Percentiles rank a stretch among this genome's conserved stretches.
Conservation (phyloP, 1,284 basidiomycete species). For the Cryptococcus wingfieldii region DNA sequence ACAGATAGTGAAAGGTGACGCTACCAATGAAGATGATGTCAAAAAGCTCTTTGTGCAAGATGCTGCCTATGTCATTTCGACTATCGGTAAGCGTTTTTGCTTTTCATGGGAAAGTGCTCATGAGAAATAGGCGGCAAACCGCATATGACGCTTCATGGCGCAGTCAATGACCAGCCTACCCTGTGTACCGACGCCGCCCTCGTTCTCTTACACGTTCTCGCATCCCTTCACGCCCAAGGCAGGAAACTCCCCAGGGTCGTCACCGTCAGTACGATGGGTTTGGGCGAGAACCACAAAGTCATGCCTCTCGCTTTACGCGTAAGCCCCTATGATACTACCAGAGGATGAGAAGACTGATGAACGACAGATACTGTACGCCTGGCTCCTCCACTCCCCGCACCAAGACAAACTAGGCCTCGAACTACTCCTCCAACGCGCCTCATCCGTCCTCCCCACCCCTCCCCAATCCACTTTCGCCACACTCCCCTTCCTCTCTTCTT, state of each 20-base stretch:
- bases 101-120: not conserved
- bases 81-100: constrained; percentile 21
- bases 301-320: constrained; percentile 24
- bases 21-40: constrained; percentile 22
- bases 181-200: constrained; percentile 19
- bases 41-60: constrained; percentile 12
- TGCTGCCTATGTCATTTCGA: constrained; percentile 23
- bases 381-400: constrained; percentile 21
- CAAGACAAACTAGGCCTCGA: constrained; percentile 30
- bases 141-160: constrained; percentile 12
- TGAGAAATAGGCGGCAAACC: constrained; percentile 14
- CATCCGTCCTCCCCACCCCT: constrained; percentile 2
- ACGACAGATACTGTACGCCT: constrained; percentile 20
- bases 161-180: constrained; percentile 19
- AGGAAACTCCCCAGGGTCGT: constrained; percentile 18
- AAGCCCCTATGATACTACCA: constrained; percentile 6
- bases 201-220: constrained; percentile 18
- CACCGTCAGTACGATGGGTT: constrained; percentile 29
- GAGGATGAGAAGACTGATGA: not conserved
- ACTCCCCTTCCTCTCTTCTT: constrained; percentile 8
- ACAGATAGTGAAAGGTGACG: constrained; percentile 24
- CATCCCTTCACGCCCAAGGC: not conserved
- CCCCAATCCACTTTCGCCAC: not conserved
- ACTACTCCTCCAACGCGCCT: constrained; percentile 22
- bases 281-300: constrained; percentile 21